Evolutionary conservation across 2,329 filamentous ascomycete genomes (phyloP).

Genomic region (Clonostachys rosea): DNA sequence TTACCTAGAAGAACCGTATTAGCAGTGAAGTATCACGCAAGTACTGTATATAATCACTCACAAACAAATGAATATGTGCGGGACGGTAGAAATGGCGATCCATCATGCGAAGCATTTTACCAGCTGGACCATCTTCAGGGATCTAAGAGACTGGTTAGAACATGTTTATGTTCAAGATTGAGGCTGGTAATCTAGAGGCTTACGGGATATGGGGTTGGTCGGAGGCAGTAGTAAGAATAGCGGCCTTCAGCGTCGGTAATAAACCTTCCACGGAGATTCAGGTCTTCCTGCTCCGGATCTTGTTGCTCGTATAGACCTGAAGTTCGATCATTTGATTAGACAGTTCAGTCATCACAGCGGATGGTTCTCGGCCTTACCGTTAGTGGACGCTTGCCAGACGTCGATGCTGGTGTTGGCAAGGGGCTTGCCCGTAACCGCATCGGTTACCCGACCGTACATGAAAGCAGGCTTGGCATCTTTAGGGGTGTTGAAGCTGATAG

Average conservation of each 20-base stretch:
- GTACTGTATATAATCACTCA: conserved; percentile 13
- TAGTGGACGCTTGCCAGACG: conserved; percentile 76
- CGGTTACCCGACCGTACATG: conserved; percentile 59
- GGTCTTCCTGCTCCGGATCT: conserved; percentile 64
- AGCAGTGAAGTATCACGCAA: not conserved
- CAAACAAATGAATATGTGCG: conserved; percentile 57
- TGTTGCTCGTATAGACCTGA: conserved; percentile 64
- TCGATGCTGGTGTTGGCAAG: conserved; percentile 65
- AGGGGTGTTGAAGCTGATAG: conserved; percentile 53
- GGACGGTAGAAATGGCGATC: conserved; percentile 53
- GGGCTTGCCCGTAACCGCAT: conserved; percentile 56
- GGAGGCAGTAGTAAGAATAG: conserved; percentile 58
- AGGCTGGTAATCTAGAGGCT: not conserved
- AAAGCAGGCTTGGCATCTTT: conserved; percentile 46
- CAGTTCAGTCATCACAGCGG: not conserved
- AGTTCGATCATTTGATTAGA: not conserved
- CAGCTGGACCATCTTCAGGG: conserved; percentile 47
- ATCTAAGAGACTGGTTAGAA: conserved; percentile 10
- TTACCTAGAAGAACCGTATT: not conserved
- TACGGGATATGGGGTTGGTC: conserved; percentile 52
- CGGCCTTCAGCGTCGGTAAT: conserved; percentile 59
- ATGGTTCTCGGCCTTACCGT: conserved; percentile 36
- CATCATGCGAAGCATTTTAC: conserved; percentile 43
- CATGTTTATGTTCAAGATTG: conserved; percentile 1
- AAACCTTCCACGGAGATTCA: conserved; percentile 72